A percentile compares a stretch with the other conserved stretches of the same genome.
Conservation (phyloP, 441 rosid species). For the Eutrema salsugineum region DNA sequence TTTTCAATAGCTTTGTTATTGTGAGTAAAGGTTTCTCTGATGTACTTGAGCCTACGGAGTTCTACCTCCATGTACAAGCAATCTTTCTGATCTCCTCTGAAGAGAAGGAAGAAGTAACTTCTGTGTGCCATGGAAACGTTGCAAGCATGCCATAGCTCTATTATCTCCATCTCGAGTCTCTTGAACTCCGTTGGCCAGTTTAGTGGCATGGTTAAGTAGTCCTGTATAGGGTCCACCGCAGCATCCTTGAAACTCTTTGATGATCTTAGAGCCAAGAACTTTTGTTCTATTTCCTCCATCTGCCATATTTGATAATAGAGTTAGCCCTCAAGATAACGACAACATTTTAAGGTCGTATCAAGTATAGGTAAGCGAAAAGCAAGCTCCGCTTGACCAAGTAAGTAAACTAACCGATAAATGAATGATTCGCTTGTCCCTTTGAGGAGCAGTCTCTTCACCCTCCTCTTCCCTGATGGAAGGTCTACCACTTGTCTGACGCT, state of each 20-base stretch:
- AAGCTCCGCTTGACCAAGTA: conserved; percentile 3
- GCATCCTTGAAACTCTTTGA: conserved; percentile 54
- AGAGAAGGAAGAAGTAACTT: conserved; percentile 78
- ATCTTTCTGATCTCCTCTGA: conserved; percentile 76
- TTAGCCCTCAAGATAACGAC: not conserved
- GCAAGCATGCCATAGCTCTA: conserved; percentile 83
- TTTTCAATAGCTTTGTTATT: conserved; percentile 47
- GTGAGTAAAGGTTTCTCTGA: conserved; percentile 51
- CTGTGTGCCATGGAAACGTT: conserved; percentile 79
- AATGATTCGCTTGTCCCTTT: conserved; percentile 36
- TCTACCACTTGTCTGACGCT: conserved; percentile 30
- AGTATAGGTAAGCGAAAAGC: conserved; percentile 12
- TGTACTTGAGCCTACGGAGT: conserved; percentile 63
- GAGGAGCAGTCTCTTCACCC: conserved; percentile 29
- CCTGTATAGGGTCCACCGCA: conserved; percentile 73
- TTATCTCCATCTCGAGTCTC: conserved; percentile 62
- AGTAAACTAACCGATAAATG: conserved; percentile 47
- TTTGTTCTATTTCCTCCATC: conserved; percentile 48
- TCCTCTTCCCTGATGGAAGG: conserved; percentile 16
- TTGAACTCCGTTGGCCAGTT: conserved; percentile 59
- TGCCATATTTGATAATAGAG: conserved; percentile 24
- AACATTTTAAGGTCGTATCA: conserved; percentile 1
- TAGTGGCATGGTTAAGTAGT: conserved; percentile 35
- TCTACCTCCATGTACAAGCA: conserved; percentile 94
- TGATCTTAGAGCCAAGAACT: conserved; percentile 26